Evolutionary conservation across 345 rosid species (phyloP).

Genomic region (Litchi chinensis): DNA sequence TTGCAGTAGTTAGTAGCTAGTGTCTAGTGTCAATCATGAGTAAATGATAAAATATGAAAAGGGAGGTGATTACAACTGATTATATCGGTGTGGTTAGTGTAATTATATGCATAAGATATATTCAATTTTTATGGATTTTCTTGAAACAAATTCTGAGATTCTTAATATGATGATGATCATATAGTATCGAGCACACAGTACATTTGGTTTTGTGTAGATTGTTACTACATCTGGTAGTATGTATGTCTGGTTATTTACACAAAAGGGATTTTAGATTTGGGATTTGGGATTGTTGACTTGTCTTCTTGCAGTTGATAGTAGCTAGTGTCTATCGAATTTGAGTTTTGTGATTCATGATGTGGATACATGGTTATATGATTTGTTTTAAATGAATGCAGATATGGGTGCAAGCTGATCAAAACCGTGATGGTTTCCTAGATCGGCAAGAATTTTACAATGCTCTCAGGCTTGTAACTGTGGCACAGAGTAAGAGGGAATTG

Average conservation of each 20-base stretch:
- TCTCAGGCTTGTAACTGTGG: conserved; percentile 94
- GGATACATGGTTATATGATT: conserved; percentile 15
- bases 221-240: not conserved
- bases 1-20: not conserved
- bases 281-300: not conserved
- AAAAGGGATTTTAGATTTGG: not conserved
- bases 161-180: not conserved
- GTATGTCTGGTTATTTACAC: not conserved
- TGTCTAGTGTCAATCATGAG: not conserved
- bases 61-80: not conserved
- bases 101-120: not conserved
- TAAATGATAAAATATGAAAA: not conserved
- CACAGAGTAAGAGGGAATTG: conserved; percentile 90
- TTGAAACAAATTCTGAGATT: not conserved
- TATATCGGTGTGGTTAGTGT: not conserved
- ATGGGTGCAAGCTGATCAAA: conserved; percentile 88
- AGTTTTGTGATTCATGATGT: not conserved
- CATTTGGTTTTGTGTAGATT: not conserved
- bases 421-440: conserved; percentile 74
- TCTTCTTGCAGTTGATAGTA: not conserved
- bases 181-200: not conserved
- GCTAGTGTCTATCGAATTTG: not conserved
- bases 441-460: conserved; percentile 84
- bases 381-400: conserved; percentile 52
- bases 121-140: not conserved